Percentiles rank a stretch among this genome's conserved stretches.
Evolutionary conservation across 2,329 filamentous ascomycete species (phyloP).

Genomic region (Cladosporium sp.): DNA sequence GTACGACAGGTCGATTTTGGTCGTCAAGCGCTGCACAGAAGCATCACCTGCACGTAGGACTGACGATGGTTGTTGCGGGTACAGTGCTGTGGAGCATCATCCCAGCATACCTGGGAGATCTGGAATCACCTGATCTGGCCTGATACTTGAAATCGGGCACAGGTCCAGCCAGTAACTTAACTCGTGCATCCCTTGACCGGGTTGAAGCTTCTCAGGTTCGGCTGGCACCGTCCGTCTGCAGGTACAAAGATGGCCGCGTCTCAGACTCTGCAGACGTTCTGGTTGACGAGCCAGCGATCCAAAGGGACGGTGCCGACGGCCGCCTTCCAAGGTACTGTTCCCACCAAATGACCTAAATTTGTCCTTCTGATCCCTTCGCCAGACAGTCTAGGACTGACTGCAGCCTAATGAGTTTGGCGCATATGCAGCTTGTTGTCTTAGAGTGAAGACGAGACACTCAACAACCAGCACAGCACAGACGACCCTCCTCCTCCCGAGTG

Average conservation of each 20-base stretch:
- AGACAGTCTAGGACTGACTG: neutral
- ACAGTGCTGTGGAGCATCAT: neutral
- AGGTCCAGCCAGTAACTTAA: neutral
- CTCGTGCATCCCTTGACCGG: conserved; percentile 2
- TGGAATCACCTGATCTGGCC: neutral
- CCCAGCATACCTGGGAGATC: neutral
- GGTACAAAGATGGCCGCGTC: conserved; percentile 6
- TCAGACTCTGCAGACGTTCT: neutral
- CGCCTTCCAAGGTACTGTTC: neutral
- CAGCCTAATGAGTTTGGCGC: neutral
- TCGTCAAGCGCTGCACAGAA: neutral
- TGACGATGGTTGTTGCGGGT: neutral
- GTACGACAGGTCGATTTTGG: neutral
- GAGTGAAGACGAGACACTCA: neutral
- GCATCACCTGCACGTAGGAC: neutral
- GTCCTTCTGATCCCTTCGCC: conserved; percentile 4
- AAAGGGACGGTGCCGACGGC: neutral
- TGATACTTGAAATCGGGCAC: conserved; percentile 3
- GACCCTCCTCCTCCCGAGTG: neutral
- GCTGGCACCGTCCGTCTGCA: conserved; percentile 5
- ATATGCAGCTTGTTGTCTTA: neutral
- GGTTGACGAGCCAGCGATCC: neutral
- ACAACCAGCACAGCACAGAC: neutral
- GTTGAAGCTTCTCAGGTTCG: conserved; percentile 4
- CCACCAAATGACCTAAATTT: neutral